Base-by-base conservation (phyloP, 768 basidiomycete species). In the Lactifluus volemus region DNA sequence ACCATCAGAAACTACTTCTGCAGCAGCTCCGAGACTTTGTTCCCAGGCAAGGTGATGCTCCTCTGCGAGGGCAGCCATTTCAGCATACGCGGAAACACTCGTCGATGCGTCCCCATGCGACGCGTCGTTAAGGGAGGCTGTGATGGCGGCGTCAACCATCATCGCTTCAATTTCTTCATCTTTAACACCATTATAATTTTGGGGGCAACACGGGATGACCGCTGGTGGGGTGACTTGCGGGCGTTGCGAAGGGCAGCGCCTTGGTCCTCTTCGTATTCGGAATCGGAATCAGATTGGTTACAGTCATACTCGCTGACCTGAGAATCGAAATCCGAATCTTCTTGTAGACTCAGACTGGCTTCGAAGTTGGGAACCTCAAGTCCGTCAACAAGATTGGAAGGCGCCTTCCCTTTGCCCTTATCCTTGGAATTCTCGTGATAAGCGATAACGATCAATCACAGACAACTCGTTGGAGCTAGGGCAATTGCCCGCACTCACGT, bases 101-200 rank as follows among this genome's bases (percentile, higher is more conserved):
- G 34, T 59, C 65, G 69, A 66, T 11, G 58, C 55, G 6, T 69
- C 70, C 29, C 71, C 72, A 59, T 69, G 72, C 59, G 57, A 32
- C 25, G 45, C 15, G 32, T 53, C 38, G 7, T 51, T 67, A 68
- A 82, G 69, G 21, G 89, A 91, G 61, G 75, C 67, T 58, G 76
- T 72, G 44, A 87, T 76, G 32, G 85, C 88, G 25, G 76, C 78
- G 47, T 76, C 72, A 15, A 90, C 42, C 83, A 88, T 80, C 21
- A 82, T 56, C 6, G 63, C 25, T 25, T 25, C 25, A 25, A 25
- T 61, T 63, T 52, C 44, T 41, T 73, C 68, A 36, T 69, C 70
- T n/a, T 71, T 67, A 25, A 41, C 58, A 45, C 55, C 59, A 48
- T 50, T 54, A 48, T 58, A 58, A 19, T 57, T 55, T 55, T 25